Conservation (phyloP, 1,139 yeast genomes). For the Candida tetrigidarum region DNA sequence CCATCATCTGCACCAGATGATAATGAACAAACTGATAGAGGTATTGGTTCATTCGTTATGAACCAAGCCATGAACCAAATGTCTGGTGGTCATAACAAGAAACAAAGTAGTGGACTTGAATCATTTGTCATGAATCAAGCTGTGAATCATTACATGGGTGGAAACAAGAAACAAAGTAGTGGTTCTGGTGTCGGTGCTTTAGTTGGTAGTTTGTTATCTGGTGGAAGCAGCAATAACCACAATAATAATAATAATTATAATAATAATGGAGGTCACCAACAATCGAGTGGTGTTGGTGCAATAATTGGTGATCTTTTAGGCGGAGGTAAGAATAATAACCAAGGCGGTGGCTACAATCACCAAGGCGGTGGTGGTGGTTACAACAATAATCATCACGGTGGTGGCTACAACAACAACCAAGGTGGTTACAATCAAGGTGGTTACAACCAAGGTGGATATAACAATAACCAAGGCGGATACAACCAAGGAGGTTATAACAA, state of each 20-base stretch:
- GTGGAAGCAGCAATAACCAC: slow-evolving; percentile 9
- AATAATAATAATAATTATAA: slow-evolving; percentile 4
- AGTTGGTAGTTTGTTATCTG: slow-evolving; percentile 16
- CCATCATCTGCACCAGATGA: slow-evolving; percentile 1
- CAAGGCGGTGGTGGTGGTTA: slow-evolving; percentile 7
- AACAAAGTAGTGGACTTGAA: slow-evolving; percentile 16
- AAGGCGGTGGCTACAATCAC: slow-evolving; percentile 6
- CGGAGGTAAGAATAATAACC: slow-evolving; percentile 10
- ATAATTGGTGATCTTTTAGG: slow-evolving; percentile 7
- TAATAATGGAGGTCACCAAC: slow-evolving; percentile 8
- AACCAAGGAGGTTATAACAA: slow-evolving; percentile 11
- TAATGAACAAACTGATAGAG: slow-evolving; percentile 16
- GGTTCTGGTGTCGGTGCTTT: slow-evolving; percentile 16
- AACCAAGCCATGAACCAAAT: slow-evolving; percentile 16
- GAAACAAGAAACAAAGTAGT: slow-evolving; percentile 9
- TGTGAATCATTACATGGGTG: slow-evolving; percentile 11
- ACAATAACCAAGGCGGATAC: slow-evolving; percentile 1
- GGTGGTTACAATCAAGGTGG: slow-evolving; percentile 10
- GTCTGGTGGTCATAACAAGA: slow-evolving; percentile 7
- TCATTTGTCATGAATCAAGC: slow-evolving; percentile 18
- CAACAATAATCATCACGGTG: slow-evolving; percentile 2
- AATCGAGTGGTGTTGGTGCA: slow-evolving; percentile 4
- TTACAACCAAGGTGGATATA: slow-evolving; percentile 4
- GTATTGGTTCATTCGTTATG: slow-evolving; percentile 18
- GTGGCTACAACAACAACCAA: slow-evolving; percentile 8